phyloP scores from a whole-genome alignment of 306 rosid genomes.

The Trichosanthes truncata region DNA sequence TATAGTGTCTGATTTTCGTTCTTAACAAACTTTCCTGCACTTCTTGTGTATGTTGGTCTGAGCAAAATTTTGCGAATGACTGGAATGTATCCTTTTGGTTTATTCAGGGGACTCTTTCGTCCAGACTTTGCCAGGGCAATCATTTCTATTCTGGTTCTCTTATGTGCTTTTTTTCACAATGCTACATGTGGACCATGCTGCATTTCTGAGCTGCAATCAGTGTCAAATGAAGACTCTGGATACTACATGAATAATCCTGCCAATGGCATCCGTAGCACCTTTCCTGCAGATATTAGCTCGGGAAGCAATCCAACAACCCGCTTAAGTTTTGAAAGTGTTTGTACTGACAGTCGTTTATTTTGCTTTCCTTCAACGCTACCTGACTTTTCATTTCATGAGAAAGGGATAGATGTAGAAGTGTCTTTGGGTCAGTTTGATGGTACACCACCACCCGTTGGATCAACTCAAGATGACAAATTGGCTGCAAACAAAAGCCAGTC shows the following conservation, averaged over 20 bases:
- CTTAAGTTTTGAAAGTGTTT: constrained; percentile 30
- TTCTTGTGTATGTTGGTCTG: background rate
- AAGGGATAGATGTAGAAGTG: constrained; percentile 29
- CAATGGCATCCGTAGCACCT: constrained; percentile 20
- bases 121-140: constrained; percentile 17
- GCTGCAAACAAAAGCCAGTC: constrained; percentile 59
- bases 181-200: constrained; percentile 39
- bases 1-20: background rate
- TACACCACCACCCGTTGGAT: constrained; percentile 27
- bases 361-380: constrained; percentile 81
- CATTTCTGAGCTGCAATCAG: constrained; percentile 29
- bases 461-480: constrained; percentile 32
- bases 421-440: constrained; percentile 28
- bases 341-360: constrained; percentile 44
- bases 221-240: constrained; percentile 37
- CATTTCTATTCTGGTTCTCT: constrained; percentile 38
- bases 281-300: constrained; percentile 23
- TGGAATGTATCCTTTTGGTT: constrained; percentile 18
- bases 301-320: constrained; percentile 22
- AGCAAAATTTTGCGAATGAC: constrained; percentile 9
- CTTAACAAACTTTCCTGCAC: background rate
- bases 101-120: constrained; percentile 46
- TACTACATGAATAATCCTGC: constrained; percentile 26
- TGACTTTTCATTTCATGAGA: constrained; percentile 29
- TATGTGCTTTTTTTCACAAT: constrained; percentile 26